Conservation (phyloP, 1,284 basidiomycete genomes). For the Ceratobasidium papillatum region DNA sequence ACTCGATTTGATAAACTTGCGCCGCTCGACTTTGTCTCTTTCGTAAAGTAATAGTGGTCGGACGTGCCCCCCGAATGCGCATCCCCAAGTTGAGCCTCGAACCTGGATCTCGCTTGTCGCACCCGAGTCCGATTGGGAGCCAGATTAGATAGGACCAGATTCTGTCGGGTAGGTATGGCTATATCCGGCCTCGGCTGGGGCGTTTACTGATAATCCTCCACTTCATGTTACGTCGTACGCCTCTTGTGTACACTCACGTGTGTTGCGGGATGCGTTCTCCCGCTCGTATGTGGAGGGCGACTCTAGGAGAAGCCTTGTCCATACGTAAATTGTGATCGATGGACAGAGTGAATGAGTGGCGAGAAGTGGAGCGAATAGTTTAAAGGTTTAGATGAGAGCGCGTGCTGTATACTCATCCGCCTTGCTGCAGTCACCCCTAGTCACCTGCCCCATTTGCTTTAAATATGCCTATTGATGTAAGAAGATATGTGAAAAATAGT, state of each 20-base stretch:
- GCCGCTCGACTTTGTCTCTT: neutral
- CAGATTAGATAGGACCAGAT: constrained; percentile 28
- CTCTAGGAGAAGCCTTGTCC: neutral
- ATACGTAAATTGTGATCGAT: constrained; percentile 14
- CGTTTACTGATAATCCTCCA: constrained; percentile 34
- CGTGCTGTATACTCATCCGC: neutral
- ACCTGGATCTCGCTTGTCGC: neutral
- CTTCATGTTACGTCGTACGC: constrained; percentile 8
- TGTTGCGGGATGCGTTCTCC: constrained; percentile 1
- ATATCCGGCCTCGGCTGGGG: constrained; percentile 32
- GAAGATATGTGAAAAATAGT: neutral
- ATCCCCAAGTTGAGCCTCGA: neutral
- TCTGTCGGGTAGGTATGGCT: neutral
- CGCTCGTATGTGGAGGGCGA: neutral
- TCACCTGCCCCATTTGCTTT: neutral
- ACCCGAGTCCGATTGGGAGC: constrained; percentile 14
- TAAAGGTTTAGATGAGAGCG: neutral
- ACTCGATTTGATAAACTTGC: neutral
- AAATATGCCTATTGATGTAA: constrained; percentile 11
- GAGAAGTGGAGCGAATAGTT: constrained; percentile 3
- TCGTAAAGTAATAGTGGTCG: neutral
- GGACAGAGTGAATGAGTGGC: neutral
- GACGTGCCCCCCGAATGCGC: neutral
- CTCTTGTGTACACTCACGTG: constrained; percentile 1
- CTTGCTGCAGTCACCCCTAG: neutral